Conservation (phyloP, 2,329 filamentous ascomycete species). For the Xylaria sp. region DNA sequence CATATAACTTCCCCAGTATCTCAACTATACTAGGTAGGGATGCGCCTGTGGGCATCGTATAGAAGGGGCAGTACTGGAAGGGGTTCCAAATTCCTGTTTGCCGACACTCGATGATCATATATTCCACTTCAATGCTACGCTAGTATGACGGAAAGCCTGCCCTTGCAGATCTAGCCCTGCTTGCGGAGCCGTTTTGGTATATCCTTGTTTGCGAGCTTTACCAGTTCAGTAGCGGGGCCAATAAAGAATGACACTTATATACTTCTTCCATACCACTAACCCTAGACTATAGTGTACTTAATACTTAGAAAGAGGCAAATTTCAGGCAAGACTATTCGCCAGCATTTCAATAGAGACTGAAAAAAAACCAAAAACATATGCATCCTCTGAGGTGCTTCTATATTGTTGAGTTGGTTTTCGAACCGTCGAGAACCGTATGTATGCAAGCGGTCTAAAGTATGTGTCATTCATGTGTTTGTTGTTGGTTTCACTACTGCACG, state of each 20-base stretch:
- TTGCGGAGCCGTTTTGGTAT: conserved; percentile 22
- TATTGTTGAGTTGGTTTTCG: neutral
- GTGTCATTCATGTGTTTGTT: neutral
- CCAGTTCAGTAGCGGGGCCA: neutral
- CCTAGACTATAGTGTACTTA: too few species aligned
- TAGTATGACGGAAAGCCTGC: conserved; percentile 19
- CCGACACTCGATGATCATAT: conserved; percentile 18
- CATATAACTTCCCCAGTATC: conserved; percentile 23
- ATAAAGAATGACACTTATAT: neutral
- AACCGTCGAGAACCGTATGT: neutral
- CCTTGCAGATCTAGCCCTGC: conserved; percentile 26
- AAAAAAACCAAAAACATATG: too few species aligned
- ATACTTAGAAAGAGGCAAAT: too few species aligned
- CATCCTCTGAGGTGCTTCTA: too few species aligned
- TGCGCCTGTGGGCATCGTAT: conserved; percentile 27
- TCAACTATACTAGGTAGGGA: conserved; percentile 9
- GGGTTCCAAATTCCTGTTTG: conserved; percentile 23
- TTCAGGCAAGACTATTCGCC: too few species aligned
- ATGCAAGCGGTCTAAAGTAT: neutral
- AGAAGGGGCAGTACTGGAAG: neutral
- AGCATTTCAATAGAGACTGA: too few species aligned
- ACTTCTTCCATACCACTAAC: neutral
- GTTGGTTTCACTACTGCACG: conserved; percentile 1
- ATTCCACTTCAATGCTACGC: conserved; percentile 10
- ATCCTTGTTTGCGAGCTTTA: conserved; percentile 6